Percentiles rank a stretch among this genome's conserved stretches.
phyloP scores from a whole-genome alignment of 805 yeast species.

The Candida sphagnicola region DNA sequence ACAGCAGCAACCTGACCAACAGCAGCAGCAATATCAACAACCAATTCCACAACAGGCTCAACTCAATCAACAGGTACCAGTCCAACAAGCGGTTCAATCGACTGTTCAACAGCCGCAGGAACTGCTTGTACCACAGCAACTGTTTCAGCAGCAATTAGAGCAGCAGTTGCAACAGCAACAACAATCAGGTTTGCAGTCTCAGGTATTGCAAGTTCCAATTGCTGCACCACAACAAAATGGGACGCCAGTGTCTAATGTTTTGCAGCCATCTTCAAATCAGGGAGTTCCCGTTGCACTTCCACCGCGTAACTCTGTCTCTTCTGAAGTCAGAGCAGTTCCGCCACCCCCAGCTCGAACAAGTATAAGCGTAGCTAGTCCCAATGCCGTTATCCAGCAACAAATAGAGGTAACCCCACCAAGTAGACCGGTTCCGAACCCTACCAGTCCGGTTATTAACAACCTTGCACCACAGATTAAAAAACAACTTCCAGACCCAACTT shows the following conservation, averaged over 20 bases:
- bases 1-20: constrained; percentile 10
- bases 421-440: background rate
- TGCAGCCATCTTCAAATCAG: constrained; percentile 4
- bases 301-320: constrained; percentile 1
- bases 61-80: background rate
- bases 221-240: constrained; percentile 8
- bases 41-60: constrained; percentile 4
- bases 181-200: background rate
- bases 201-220: constrained; percentile 2
- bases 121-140: constrained; percentile 1
- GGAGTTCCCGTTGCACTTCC: constrained; percentile 7
- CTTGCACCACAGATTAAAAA: constrained; percentile 11
- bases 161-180: constrained; percentile 2
- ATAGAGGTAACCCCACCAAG: background rate
- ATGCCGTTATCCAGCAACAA: background rate
- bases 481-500: constrained; percentile 31
- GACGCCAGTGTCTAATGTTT: constrained; percentile 7
- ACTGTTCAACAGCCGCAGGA: background rate
- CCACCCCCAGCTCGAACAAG: background rate
- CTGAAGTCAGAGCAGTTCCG: constrained; percentile 4
- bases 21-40: constrained; percentile 4
- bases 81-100: background rate
- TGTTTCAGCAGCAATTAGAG: constrained; percentile 2
- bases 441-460: background rate
- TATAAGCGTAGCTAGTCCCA: background rate